phyloP scores from a whole-genome alignment of 1,284 basidiomycete genomes.

The Microbotryum scabiosae region DNA sequence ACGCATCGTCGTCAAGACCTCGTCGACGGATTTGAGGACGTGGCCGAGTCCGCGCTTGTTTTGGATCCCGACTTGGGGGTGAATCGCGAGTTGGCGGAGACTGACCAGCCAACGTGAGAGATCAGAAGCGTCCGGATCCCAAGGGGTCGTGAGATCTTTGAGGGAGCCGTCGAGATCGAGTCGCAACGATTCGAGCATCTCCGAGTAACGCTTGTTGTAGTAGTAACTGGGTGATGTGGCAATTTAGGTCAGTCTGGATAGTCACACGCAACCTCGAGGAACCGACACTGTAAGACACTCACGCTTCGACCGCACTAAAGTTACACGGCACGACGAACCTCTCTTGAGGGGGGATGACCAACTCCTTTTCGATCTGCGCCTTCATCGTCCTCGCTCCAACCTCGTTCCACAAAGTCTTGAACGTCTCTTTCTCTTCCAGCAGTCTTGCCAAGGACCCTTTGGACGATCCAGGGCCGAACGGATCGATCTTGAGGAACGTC shows the following conservation, averaged over 20 bases:
- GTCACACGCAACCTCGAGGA: too few relatives aligned
- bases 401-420: slow-evolving; percentile 20
- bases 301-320: slow-evolving; percentile 28
- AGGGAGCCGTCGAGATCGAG: slow-evolving; percentile 19
- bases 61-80: slow-evolving; percentile 17
- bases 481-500: slow-evolving; percentile 27
- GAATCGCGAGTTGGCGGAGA: slow-evolving; percentile 19
- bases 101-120: slow-evolving; percentile 10
- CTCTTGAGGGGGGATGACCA: slow-evolving; percentile 26
- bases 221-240: slow-evolving; percentile 5
- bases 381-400: slow-evolving; percentile 32
- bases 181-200: slow-evolving; percentile 23
- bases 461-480: slow-evolving; percentile 8
- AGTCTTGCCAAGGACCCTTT: slow-evolving; percentile 12
- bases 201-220: slow-evolving; percentile 23
- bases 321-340: slow-evolving; percentile 31
- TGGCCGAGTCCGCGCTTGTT: slow-evolving; percentile 12
- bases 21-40: slow-evolving; percentile 29
- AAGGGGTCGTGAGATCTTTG: not conserved
- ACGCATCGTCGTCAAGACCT: slow-evolving; percentile 26
- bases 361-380: slow-evolving; percentile 27
- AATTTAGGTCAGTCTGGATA: not conserved
- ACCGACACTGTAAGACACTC: not conserved
- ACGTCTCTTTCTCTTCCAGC: slow-evolving; percentile 20
- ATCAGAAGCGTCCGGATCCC: slow-evolving; percentile 6